A percentile compares a stretch with the other conserved stretches of the same genome.
Conservation (phyloP, 106 monocot genomes). For the Narthecium ossifragum region DNA sequence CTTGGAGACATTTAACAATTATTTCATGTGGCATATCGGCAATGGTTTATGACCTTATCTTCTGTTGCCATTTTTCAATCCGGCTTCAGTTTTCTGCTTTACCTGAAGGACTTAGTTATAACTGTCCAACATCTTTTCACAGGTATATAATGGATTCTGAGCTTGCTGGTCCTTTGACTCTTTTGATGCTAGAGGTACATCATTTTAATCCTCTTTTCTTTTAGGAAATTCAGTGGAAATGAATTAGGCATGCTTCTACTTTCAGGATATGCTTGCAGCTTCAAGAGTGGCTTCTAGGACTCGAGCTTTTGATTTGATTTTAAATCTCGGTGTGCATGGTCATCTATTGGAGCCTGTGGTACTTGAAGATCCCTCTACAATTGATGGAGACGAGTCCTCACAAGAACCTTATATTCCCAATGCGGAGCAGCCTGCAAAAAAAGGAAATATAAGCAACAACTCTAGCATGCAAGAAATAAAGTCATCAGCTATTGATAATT, state of each 20-base stretch:
- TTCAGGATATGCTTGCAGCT: constrained; percentile 87
- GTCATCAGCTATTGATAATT: constrained; percentile 69
- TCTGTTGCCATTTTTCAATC: too few relatives aligned
- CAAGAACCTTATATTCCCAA: constrained; percentile 30
- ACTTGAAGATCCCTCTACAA: constrained; percentile 42
- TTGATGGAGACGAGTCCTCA: constrained; percentile 50
- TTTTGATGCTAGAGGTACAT: constrained; percentile 88
- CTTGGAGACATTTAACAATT: too few relatives aligned
- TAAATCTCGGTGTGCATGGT: constrained; percentile 94
- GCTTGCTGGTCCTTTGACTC: constrained; percentile 76
- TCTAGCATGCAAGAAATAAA: constrained; percentile 29
- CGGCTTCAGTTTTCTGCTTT: too few relatives aligned
- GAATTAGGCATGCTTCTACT: neutral
- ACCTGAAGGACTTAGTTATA: too few relatives aligned
- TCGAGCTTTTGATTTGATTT: constrained; percentile 84
- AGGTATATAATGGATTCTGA: constrained; percentile 91
- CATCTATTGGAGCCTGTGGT: constrained; percentile 89
- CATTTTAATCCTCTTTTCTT: constrained; percentile 6
- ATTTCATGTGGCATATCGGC: too few relatives aligned
- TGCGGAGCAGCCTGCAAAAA: constrained; percentile 17
- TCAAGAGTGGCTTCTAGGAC: constrained; percentile 49
- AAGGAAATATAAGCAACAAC: constrained; percentile 18
- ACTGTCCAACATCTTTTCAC: too few relatives aligned
- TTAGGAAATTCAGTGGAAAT: neutral
- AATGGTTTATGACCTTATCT: too few relatives aligned